These are phyloP conservation scores for Neurospora tetraspora DNA, from an alignment of 495 filamentous ascomycete species.

Conservation along the genomic window DNA sequence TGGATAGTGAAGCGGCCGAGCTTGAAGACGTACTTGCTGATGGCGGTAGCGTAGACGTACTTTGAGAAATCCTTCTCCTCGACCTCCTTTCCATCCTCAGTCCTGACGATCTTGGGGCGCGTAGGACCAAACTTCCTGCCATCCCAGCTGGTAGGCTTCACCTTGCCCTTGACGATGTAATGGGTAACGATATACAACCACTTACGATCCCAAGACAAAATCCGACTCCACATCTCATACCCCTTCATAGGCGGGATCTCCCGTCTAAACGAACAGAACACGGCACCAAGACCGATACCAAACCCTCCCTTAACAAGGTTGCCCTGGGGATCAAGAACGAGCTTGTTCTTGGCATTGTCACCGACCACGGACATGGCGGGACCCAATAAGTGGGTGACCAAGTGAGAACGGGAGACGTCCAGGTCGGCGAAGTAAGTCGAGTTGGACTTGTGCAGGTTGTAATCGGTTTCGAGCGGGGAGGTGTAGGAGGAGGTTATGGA, in stretches of 20 bases:
- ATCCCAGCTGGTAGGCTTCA: conserved; percentile 33
- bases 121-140: conserved; percentile 13
- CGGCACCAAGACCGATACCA: conserved; percentile 56
- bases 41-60: conserved; percentile 59
- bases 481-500: conserved; percentile 49
- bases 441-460: conserved; percentile 81
- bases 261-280: conserved; percentile 54
- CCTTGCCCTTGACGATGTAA: conserved; percentile 49
- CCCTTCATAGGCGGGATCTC: conserved; percentile 60
- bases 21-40: conserved; percentile 89
- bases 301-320: conserved; percentile 29
- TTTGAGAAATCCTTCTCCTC: conserved; percentile 40
- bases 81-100: conserved; percentile 31
- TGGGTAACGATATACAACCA: conserved; percentile 42
- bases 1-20: conserved; percentile 75
- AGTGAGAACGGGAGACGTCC: conserved; percentile 58
- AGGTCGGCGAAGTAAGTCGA: conserved; percentile 76
- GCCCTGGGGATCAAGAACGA: conserved; percentile 30
- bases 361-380: conserved; percentile 31
- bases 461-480: conserved; percentile 60
- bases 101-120: conserved; percentile 11
- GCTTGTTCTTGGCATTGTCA: conserved; percentile 30
- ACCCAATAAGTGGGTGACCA: conserved; percentile 44
- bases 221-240: conserved; percentile 63
- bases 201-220: conserved; percentile 61